phyloP scores from a whole-genome alignment of 2,329 filamentous ascomycete genomes.

The Calonectria hawksworthii region DNA sequence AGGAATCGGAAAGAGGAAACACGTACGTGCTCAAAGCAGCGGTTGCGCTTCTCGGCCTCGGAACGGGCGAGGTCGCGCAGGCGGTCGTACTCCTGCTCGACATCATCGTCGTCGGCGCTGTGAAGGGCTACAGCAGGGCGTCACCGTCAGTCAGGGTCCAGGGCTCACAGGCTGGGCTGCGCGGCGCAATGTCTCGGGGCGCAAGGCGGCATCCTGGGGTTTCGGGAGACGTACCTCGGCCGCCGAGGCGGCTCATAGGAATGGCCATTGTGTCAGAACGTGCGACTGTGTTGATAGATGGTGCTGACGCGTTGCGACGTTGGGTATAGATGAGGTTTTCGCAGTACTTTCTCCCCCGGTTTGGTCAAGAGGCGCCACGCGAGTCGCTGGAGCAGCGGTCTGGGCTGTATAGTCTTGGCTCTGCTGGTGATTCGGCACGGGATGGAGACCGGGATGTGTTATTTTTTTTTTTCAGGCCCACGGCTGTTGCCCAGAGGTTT shows the following conservation, averaged over 20 bases:
- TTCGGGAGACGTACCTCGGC: conserved; percentile 55
- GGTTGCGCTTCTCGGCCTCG: conserved; percentile 83
- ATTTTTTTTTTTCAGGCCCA: neutral
- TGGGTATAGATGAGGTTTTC: neutral
- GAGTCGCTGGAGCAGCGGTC: conserved; percentile 18
- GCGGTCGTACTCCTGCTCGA: conserved; percentile 92
- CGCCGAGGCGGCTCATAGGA: conserved; percentile 60
- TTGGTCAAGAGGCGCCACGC: neutral
- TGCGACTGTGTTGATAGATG: conserved; percentile 1
- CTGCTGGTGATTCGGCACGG: conserved; percentile 17
- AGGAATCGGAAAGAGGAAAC: neutral
- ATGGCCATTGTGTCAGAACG: conserved; percentile 52
- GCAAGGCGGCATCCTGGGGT: conserved; percentile 20
- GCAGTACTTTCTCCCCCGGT: neutral
- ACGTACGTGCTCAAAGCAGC: conserved; percentile 80
- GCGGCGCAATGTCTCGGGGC: conserved; percentile 12
- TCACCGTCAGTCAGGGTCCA: conserved; percentile 30
- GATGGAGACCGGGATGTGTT: conserved; percentile 1
- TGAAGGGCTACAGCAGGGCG: conserved; percentile 75
- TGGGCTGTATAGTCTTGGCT: conserved; percentile 21
- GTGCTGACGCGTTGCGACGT: neutral
- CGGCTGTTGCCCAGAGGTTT: neutral
- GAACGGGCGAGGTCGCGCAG: conserved; percentile 85
- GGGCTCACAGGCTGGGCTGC: conserved; percentile 31
- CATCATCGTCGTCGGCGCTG: conserved; percentile 74